These are phyloP conservation scores for Xylaria sp. DNA, from an alignment of 2,329 filamentous ascomycete species.

Conservation along the genomic window DNA sequence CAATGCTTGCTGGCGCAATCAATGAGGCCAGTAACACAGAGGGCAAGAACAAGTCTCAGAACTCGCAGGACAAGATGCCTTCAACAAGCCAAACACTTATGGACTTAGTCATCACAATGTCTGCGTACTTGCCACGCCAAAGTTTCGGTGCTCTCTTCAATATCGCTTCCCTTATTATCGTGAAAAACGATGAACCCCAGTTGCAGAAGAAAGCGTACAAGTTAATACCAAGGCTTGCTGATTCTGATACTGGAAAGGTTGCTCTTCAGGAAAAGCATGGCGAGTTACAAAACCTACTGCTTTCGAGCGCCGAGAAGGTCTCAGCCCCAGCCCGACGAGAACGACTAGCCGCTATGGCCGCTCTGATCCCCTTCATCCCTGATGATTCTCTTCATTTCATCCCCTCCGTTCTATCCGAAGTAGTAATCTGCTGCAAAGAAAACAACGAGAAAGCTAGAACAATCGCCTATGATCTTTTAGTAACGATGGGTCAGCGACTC, in stretches of 20 bases:
- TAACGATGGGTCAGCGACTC: slow-evolving; percentile 88
- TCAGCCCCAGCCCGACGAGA: slow-evolving; percentile 88
- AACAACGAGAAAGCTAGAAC: slow-evolving; percentile 94
- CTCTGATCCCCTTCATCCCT: slow-evolving; percentile 82
- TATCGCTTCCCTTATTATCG: slow-evolving; percentile 84
- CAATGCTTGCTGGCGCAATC: slow-evolving; percentile 81
- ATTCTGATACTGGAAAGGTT: slow-evolving; percentile 78
- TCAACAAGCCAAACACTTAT: slow-evolving; percentile 94
- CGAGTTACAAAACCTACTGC: slow-evolving; percentile 84
- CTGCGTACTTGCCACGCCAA: slow-evolving; percentile 87
- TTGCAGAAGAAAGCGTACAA: slow-evolving; percentile 99
- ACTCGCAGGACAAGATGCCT: slow-evolving; percentile 76
- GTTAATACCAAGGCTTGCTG: slow-evolving; percentile 88
- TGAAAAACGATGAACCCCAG: slow-evolving; percentile 85
- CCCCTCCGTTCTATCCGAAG: slow-evolving; percentile 88
- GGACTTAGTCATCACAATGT: slow-evolving; percentile 96
- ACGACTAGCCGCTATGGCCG: slow-evolving; percentile 81
- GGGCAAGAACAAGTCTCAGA: slow-evolving; percentile 68
- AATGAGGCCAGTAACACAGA: slow-evolving; percentile 65
- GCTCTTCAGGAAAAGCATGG: slow-evolving; percentile 79
- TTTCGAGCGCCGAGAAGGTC: slow-evolving; percentile 83
- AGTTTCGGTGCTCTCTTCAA: slow-evolving; percentile 88
- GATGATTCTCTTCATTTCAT: slow-evolving; percentile 88
- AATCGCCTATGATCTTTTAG: slow-evolving; percentile 87
- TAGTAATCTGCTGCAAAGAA: slow-evolving; percentile 96